A percentile compares a stretch with the other conserved stretches of the same genome.
Conservation (phyloP, 2,329 filamentous ascomycete genomes). For the Fusarium coicis region DNA sequence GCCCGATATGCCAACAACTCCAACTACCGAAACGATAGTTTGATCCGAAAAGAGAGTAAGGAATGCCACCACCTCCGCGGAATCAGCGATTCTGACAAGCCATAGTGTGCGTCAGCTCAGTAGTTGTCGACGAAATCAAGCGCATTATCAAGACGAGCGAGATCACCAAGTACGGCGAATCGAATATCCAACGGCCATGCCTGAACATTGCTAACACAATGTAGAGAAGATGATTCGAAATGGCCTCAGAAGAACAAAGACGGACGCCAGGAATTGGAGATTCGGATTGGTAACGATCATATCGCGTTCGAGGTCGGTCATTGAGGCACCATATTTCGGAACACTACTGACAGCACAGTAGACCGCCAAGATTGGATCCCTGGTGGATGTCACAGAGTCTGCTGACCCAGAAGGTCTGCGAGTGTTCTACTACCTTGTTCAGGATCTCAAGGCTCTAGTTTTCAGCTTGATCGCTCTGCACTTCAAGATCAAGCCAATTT, state of each 20-base stretch:
- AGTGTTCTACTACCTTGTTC: constrained; percentile 98
- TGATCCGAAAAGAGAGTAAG: constrained; percentile 99
- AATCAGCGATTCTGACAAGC: constrained; percentile 15
- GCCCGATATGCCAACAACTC: constrained; percentile 99
- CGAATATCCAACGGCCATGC: neutral
- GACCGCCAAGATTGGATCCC: constrained; percentile 97
- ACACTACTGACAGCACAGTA: constrained; percentile 51
- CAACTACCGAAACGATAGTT: constrained; percentile 97
- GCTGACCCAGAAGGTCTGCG: constrained; percentile 94
- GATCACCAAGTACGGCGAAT: constrained; percentile 82
- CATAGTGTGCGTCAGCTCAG: constrained; percentile 92
- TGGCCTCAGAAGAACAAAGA: constrained; percentile 99
- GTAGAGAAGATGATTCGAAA: constrained; percentile 94
- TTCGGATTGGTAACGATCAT: constrained; percentile 91
- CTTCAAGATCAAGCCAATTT: constrained; percentile 93
- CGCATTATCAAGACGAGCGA: constrained; percentile 97
- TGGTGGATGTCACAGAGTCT: constrained; percentile 96
- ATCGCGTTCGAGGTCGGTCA: constrained; percentile 91
- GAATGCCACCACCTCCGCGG: constrained; percentile 10
- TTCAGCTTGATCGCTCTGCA: constrained; percentile 97
- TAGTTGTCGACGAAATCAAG: constrained; percentile 93
- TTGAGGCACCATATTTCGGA: neutral
- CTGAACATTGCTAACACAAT: constrained; percentile 23
- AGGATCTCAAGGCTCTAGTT: constrained; percentile 95
- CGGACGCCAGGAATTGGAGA: constrained; percentile 95